Conservation (phyloP, 306 rosid genomes). For the Amphicarpaea edgeworthii region DNA sequence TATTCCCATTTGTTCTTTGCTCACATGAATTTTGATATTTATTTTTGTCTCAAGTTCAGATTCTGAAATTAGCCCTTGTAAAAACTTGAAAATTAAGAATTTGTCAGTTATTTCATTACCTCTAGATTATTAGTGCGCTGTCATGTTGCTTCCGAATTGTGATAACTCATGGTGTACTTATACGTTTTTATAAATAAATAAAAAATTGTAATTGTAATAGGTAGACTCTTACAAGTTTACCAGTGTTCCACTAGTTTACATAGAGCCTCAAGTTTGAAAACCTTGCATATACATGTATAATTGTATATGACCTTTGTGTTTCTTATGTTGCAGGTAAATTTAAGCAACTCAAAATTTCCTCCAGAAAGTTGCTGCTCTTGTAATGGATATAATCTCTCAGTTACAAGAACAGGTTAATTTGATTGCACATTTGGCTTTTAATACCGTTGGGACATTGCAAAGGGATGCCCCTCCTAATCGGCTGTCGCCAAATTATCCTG, state of each 20-base stretch:
- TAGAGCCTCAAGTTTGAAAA: neutral
- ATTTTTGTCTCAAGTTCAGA: neutral
- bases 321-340: constrained; percentile 31
- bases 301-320: constrained; percentile 2
- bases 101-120: neutral
- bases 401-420: constrained; percentile 82
- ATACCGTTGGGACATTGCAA: constrained; percentile 82
- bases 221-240: neutral
- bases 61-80: neutral
- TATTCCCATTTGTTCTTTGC: too few relatives aligned
- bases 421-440: constrained; percentile 75
- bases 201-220: too few relatives aligned
- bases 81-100: neutral
- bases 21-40: too few relatives aligned
- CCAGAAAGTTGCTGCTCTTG: constrained; percentile 8
- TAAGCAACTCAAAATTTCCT: constrained; percentile 1
- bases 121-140: neutral
- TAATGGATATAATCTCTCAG: constrained; percentile 91
- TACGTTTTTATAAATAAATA: too few relatives aligned
- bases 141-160: neutral
- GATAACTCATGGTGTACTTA: neutral
- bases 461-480: constrained; percentile 93
- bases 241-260: neutral
- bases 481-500: constrained; percentile 80
- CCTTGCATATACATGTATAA: neutral